Evolutionary conservation across 805 yeast genomes (phyloP).

Genomic region (Lachancea cidri): DNA sequence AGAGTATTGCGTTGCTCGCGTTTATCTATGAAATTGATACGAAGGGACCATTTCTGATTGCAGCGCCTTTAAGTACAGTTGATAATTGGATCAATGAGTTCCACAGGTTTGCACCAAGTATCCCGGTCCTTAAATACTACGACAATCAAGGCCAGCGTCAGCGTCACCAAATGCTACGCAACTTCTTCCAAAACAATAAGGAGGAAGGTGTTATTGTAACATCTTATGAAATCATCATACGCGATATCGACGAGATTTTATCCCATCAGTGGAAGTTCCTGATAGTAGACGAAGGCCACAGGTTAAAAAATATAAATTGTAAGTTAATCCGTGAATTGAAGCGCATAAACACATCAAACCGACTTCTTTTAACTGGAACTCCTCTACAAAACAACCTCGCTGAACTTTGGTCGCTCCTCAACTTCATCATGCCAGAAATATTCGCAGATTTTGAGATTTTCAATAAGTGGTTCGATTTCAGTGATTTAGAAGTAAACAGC

Average conservation of each 20-base stretch:
- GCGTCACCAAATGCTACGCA: conserved; percentile 29
- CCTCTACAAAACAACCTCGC: conserved; percentile 88
- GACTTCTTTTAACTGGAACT: conserved; percentile 88
- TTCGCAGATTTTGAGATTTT: conserved; percentile 85
- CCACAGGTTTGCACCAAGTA: conserved; percentile 61
- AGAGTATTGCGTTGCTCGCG: conserved; percentile 73
- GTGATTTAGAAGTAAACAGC: conserved; percentile 39
- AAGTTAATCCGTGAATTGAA: conserved; percentile 67
- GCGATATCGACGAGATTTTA: conserved; percentile 56
- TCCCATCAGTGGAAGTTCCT: conserved; percentile 68
- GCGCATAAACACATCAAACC: conserved; percentile 56
- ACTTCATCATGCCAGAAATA: conserved; percentile 88
- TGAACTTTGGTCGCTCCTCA: conserved; percentile 88
- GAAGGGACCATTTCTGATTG: conserved; percentile 69
- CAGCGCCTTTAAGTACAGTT: conserved; percentile 80
- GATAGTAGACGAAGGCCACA: conserved; percentile 93
- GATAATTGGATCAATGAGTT: conserved; percentile 82
- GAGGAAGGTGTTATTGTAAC: conserved; percentile 59
- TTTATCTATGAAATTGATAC: conserved; percentile 75
- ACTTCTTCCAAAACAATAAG: conserved; percentile 37
- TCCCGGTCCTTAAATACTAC: conserved; percentile 58
- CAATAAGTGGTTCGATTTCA: conserved; percentile 91
- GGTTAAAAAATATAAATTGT: conserved; percentile 82
- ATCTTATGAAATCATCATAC: conserved; percentile 73
- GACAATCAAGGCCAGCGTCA: conserved; percentile 51